Evolutionary conservation across 2,329 filamentous ascomycete genomes (phyloP).

Genomic region (Ceratocystis destructans): DNA sequence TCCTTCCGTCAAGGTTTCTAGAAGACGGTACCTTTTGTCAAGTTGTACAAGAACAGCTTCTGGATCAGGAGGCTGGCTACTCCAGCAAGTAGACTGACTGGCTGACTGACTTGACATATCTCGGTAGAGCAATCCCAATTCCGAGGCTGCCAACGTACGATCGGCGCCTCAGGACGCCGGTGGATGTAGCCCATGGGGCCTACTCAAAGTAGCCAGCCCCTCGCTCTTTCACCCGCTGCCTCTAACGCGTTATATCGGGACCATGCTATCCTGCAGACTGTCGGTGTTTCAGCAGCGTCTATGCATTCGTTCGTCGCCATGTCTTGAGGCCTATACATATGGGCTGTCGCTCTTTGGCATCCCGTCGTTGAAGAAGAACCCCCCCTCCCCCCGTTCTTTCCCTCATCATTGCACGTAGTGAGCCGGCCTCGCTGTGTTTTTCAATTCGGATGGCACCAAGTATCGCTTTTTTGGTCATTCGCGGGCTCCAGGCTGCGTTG

Average conservation of each 20-base stretch:
- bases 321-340: not conserved
- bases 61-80: not conserved
- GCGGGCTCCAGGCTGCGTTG: constrained; percentile 34
- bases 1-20: not conserved
- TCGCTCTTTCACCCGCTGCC: not conserved
- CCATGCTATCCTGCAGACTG: not conserved
- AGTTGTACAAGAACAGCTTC: not conserved
- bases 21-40: not conserved
- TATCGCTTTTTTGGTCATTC: constrained; percentile 23
- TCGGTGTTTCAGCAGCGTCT: not conserved
- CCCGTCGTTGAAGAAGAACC: not conserved
- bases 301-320: not conserved
- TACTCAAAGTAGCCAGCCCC: not conserved
- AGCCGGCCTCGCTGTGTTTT: not conserved
- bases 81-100: not conserved
- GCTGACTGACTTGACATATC: too few species aligned
- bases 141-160: too few species aligned
- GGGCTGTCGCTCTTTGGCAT: not conserved
- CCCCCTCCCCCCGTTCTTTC: not conserved
- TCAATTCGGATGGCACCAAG: not conserved
- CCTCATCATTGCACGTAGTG: not conserved
- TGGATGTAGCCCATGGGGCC: not conserved
- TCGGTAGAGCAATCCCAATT: too few species aligned
- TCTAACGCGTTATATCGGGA: not conserved
- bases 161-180: too few species aligned